phyloP scores from a whole-genome alignment of 352 stramenopile genomes.

The Phytopythium chamaehyphon region DNA sequence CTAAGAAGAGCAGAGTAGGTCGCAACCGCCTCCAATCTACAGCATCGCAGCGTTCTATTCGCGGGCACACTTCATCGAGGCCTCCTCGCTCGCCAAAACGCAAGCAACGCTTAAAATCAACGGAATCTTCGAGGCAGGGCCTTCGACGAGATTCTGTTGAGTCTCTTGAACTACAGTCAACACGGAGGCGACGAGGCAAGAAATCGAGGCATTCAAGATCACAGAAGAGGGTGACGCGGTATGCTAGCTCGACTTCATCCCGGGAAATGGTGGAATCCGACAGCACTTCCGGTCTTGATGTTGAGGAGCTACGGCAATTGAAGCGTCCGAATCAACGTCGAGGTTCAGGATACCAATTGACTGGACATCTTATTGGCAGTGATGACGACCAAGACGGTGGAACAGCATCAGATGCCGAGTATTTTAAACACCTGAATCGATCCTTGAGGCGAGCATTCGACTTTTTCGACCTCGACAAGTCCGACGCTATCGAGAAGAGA shows the following conservation, averaged over 20 bases:
- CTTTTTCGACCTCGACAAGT: conserved; percentile 76
- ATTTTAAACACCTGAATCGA: conserved; percentile 52
- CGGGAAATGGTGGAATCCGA: background rate
- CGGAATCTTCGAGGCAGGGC: background rate
- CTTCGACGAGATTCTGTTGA: too few species aligned
- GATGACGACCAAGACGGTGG: conserved; percentile 18
- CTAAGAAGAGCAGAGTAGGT: background rate
- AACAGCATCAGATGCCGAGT: conserved; percentile 49
- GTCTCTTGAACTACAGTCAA: background rate
- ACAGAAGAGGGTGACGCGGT: background rate
- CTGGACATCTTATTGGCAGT: conserved; percentile 5
- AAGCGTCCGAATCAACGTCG: conserved; percentile 16
- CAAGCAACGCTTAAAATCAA: background rate
- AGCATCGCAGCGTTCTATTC: background rate
- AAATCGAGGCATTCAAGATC: too few species aligned
- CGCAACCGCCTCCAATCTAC: background rate
- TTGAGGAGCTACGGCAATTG: conserved; percentile 25
- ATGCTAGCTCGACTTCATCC: conserved; percentile 1
- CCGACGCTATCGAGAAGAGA: conserved; percentile 60
- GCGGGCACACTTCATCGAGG: background rate
- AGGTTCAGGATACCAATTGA: background rate
- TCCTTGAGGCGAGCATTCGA: conserved; percentile 65
- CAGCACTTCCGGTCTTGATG: conserved; percentile 40
- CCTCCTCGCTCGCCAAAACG: background rate
- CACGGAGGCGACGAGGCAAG: background rate